Evolutionary conservation across 345 rosid genomes (phyloP).

Genomic region (Salix purpurea): DNA sequence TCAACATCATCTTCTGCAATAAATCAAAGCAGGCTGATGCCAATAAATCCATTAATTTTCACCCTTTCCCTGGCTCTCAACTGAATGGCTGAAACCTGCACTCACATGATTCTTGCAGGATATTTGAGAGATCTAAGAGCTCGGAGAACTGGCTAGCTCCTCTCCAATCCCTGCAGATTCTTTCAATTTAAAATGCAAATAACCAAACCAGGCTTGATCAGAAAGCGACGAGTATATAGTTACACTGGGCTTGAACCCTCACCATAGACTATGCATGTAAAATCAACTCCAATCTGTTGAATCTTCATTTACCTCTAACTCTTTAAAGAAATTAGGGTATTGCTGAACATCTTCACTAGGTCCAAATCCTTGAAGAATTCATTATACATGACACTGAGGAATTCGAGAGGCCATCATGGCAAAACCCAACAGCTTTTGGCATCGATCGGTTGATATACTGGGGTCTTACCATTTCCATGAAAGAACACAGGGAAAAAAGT

Average conservation of each 20-base stretch:
- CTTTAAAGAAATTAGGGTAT: background rate
- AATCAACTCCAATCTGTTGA: background rate
- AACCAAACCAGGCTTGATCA: too few species aligned
- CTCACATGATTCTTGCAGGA: background rate
- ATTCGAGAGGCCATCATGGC: background rate
- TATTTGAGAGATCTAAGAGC: background rate
- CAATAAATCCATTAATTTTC: background rate
- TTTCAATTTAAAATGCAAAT: too few species aligned
- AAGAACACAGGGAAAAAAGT: background rate
- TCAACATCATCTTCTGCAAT: background rate
- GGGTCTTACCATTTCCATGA: constrained; percentile 15
- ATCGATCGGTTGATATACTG: background rate
- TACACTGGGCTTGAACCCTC: too few species aligned
- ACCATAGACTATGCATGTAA: too few species aligned
- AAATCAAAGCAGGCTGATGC: background rate
- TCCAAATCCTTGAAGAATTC: background rate
- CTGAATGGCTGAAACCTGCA: background rate
- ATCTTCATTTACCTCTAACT: background rate
- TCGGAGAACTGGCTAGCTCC: too few species aligned
- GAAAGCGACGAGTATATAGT: too few species aligned
- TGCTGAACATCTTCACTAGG: background rate
- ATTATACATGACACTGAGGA: background rate
- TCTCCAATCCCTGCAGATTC: too few species aligned
- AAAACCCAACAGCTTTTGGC: background rate
- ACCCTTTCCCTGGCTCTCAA: background rate